phyloP scores from a whole-genome alignment of 2,329 filamentous ascomycete genomes.

The Tolypocladium endophyticum region DNA sequence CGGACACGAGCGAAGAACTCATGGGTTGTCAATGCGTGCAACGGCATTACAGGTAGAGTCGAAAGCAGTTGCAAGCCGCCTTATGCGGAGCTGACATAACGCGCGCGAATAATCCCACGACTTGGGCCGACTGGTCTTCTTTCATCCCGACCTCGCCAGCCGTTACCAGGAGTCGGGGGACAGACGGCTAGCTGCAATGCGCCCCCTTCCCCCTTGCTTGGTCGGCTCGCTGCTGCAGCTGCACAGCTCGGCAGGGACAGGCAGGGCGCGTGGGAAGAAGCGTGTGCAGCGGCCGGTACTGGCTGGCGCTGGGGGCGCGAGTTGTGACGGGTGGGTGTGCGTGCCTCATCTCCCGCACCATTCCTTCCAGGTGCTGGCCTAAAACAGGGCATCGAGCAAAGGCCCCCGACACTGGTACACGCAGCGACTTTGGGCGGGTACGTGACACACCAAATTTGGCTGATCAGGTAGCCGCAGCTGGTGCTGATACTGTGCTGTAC shows the following conservation, averaged over 20 bases:
- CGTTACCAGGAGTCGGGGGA: not conserved
- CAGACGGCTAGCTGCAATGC: not conserved
- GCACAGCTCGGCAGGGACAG: not conserved
- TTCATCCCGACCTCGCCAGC: not conserved
- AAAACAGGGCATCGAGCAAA: conserved; percentile 1
- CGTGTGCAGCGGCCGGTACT: not conserved
- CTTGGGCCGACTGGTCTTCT: not conserved
- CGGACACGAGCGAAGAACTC: not conserved
- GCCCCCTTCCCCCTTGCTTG: not conserved
- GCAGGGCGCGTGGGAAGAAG: not conserved
- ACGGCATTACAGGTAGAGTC: too few relatives aligned
- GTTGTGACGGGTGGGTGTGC: not conserved
- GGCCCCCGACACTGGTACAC: conserved; percentile 11
- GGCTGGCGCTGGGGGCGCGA: not conserved
- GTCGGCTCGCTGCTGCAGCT: not conserved
- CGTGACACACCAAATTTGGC: conserved; percentile 23
- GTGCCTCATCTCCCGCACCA: conserved; percentile 1
- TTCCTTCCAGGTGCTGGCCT: conserved; percentile 1
- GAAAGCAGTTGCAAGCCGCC: not conserved
- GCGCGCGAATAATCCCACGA: not conserved
- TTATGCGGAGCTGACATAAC: not conserved
- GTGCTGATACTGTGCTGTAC: conserved; percentile 28
- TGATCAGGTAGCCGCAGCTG: conserved; percentile 20
- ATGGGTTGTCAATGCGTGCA: not conserved
- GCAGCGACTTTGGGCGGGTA: conserved; percentile 24